phyloP scores from a whole-genome alignment of 805 yeast genomes.

The Ogataea trehaloabstinens region DNA sequence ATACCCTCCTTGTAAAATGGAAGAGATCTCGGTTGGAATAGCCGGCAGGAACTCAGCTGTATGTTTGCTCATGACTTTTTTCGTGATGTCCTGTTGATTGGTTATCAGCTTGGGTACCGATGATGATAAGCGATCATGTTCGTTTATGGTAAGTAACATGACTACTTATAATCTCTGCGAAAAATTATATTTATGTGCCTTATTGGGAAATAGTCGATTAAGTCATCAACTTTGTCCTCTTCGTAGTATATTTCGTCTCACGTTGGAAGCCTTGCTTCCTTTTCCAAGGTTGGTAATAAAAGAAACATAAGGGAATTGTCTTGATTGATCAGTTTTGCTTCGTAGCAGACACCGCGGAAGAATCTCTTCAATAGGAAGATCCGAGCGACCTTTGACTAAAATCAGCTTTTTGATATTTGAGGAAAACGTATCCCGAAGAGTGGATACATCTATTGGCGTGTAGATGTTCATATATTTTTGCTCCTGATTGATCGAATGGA shows the following conservation, averaged over 20 bases:
- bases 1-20: conserved; percentile 90
- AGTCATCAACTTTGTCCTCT: conserved; percentile 15
- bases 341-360: conserved; percentile 23
- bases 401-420: conserved; percentile 34
- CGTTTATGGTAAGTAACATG: no score
- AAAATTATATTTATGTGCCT: no score
- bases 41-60: conserved; percentile 66
- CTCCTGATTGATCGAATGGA: conserved; percentile 59
- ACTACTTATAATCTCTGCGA: no score
- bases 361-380: conserved; percentile 52
- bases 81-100: no score
- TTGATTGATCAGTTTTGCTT: conserved; percentile 3
- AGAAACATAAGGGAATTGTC: conserved; percentile 37
- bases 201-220: no score
- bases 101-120: no score
- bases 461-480: conserved; percentile 50
- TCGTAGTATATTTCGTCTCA: conserved; percentile 47
- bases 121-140: no score
- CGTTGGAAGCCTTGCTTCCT: conserved; percentile 49
- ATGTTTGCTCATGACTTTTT: conserved; percentile 36
- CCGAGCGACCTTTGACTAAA: conserved; percentile 61
- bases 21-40: conserved; percentile 60
- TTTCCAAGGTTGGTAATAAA: conserved; percentile 35
- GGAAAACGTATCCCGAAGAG: conserved; percentile 12
- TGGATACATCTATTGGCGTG: conserved; percentile 38